Base-by-base conservation (phyloP, 2,329 filamentous ascomycete species). In the Pyrenophora seminiperda region DNA sequence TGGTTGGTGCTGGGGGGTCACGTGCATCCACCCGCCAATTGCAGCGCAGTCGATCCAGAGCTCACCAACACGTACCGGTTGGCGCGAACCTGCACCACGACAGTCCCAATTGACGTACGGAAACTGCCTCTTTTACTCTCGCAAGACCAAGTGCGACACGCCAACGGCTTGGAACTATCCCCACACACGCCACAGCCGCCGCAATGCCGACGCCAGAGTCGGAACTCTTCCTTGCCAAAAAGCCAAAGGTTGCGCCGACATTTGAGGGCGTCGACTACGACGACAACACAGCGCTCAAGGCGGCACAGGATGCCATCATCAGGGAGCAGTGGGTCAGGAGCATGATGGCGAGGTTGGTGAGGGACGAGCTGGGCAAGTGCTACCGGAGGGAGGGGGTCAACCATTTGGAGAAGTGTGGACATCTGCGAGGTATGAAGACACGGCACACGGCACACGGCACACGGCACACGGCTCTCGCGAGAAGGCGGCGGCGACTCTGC, bases 221-320 rank as follows among this genome's bases (percentile, higher is more conserved):
- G 69, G 85, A 82, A 66, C 81, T 84, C 70, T 94, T 93, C 80
- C 84, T 91, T 76, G 88, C 87, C 63, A 88, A 89, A 77, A 94
- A 94, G 81, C 90, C 90, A 54, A 85, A 82, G 58, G 90, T 94
- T 49, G 81, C 89, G 56, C 87, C 90, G 29, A 91, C 88, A 52
- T 94, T 94, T 74, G 89, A 91, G 67, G 90, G 90, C 62, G 90
- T 94, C 71, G 87, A 93, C 79, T 94, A 88, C 78, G 87, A 92
- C 61, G 88, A 94, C 78, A 91, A 86, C 73, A 84, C 84, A 72
- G 84, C 85, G 63, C 80, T 94, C 72, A 94, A 93, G 80, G 85
- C 86, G 54, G 90, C 90, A 45, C 89, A 93, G 73, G 90, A 94
- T 73, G 83, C 89, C 59, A 83, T 94, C 49, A 83, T 94, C 65